Conservation (phyloP, 2,329 filamentous ascomycete genomes). For the Amphichorda felina region DNA sequence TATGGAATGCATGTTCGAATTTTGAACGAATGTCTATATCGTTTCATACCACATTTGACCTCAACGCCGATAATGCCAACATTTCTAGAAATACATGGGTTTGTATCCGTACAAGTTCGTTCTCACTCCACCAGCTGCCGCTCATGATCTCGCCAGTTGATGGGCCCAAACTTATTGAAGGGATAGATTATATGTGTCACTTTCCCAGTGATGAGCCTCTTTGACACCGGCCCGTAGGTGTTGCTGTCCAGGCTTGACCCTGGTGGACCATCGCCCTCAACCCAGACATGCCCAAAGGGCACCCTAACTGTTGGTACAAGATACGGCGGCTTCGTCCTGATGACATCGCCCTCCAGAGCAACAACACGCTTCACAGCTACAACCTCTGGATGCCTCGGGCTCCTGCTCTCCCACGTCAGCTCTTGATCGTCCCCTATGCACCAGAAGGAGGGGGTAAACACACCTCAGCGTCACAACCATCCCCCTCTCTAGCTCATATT, state of each 20-base stretch:
- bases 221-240: slow-evolving; percentile 74
- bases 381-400: slow-evolving; percentile 56
- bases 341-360: slow-evolving; percentile 66
- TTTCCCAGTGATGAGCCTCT: slow-evolving; percentile 61
- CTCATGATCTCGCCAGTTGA: slow-evolving; percentile 45
- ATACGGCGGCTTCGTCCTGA: slow-evolving; percentile 54
- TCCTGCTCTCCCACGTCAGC: slow-evolving; percentile 30
- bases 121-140: slow-evolving; percentile 9
- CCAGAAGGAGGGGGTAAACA: slow-evolving; percentile 7
- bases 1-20: too few species aligned
- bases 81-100: too few species aligned
- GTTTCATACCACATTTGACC: too few species aligned
- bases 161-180: slow-evolving; percentile 40
- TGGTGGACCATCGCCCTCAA: slow-evolving; percentile 77
- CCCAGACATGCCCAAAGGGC: slow-evolving; percentile 81
- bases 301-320: slow-evolving; percentile 46
- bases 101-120: too few species aligned
- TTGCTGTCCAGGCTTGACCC: slow-evolving; percentile 73
- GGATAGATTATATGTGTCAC: slow-evolving; percentile 66
- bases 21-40: too few species aligned
- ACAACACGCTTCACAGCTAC: slow-evolving; percentile 74
- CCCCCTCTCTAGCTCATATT: slow-evolving; percentile 49
- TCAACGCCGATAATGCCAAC: too few species aligned
- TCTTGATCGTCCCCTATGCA: neutral
- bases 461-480: slow-evolving; percentile 66